Evolutionary conservation across 208 protist genomes (phyloP).

Genomic region (Trypanosoma platydactyli): DNA sequence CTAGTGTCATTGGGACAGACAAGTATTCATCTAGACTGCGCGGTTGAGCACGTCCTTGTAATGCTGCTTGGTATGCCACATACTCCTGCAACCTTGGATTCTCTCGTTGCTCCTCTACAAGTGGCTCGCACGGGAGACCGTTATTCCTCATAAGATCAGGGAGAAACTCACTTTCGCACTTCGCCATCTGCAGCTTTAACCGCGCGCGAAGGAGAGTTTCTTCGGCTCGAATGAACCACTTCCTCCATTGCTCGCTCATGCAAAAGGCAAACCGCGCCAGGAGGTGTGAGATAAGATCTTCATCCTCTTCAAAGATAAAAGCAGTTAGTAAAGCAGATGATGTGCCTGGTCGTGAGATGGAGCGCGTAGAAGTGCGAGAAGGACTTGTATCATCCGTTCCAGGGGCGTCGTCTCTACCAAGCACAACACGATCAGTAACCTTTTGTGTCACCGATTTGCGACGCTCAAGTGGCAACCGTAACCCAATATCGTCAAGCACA

Average conservation of each 20-base stretch:
- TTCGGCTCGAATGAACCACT: slow-evolving; percentile 83
- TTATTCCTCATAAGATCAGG: slow-evolving; percentile 71
- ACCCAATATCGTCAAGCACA: slow-evolving; percentile 67
- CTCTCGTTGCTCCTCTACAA: slow-evolving; percentile 46
- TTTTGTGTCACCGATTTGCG: slow-evolving; percentile 27
- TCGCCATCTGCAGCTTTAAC: slow-evolving; percentile 67
- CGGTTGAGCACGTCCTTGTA: slow-evolving; percentile 24
- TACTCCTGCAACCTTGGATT: slow-evolving; percentile 56
- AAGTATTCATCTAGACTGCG: slow-evolving; percentile 68
- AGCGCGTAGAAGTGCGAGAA: slow-evolving; percentile 35
- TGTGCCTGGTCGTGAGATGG: slow-evolving; percentile 33
- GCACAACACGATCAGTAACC: slow-evolving; percentile 20
- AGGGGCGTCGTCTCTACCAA: slow-evolving; percentile 25
- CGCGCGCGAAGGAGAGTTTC: slow-evolving; percentile 82
- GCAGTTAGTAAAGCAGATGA: slow-evolving; percentile 7
- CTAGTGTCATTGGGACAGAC: slow-evolving; percentile 65
- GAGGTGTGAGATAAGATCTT: slow-evolving; percentile 81
- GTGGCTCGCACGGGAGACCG: slow-evolving; percentile 64
- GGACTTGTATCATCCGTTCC: slow-evolving; percentile 29
- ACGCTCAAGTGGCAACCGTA: slow-evolving; percentile 64
- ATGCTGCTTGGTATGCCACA: slow-evolving; percentile 45
- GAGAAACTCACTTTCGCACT: slow-evolving; percentile 64
- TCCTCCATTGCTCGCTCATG: slow-evolving; percentile 88
- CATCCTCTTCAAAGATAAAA: slow-evolving; percentile 71
- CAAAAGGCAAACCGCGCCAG: slow-evolving; percentile 89